Percentiles rank a stretch among this genome's conserved stretches.
Conservation (phyloP, 225 moss, liverwort and hornwort genomes). For the Rhytidiadelphus loreus region DNA sequence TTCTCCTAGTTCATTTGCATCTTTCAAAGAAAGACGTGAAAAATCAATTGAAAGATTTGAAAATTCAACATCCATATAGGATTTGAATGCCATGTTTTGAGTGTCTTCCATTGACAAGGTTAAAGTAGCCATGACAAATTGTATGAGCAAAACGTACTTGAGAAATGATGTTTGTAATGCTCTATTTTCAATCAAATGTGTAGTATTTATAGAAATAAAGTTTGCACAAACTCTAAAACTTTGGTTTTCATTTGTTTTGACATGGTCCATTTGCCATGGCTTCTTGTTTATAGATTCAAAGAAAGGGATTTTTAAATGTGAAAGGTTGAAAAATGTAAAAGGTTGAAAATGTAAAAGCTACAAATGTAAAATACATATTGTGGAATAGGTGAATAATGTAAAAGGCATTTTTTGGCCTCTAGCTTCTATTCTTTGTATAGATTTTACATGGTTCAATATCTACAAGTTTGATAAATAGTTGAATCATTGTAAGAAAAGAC, state of each 20-base stretch:
- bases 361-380: not conserved
- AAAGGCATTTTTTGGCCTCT: no score
- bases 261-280: accelerated
- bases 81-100: not conserved
- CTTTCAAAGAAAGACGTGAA: not conserved
- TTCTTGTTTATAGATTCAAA: not conserved
- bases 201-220: not conserved
- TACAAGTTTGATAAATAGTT: not conserved
- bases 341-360: not conserved
- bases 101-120: not conserved
- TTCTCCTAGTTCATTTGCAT: not conserved
- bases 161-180: not conserved
- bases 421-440: not conserved
- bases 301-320: no score
- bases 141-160: no score
- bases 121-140: not conserved
- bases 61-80: not conserved
- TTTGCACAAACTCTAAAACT: no score
- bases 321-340: no score
- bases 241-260: not conserved
- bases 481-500: not conserved
- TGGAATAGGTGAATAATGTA: not conserved
- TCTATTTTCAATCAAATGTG: not conserved
- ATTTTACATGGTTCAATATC: not conserved
- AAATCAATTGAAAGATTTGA: not conserved